Evolutionary conservation across 2,329 filamentous ascomycete species (phyloP), one percentile per base, ranked within the genome.

Genomic region (Zymoseptoria ardabiliae): DNA sequence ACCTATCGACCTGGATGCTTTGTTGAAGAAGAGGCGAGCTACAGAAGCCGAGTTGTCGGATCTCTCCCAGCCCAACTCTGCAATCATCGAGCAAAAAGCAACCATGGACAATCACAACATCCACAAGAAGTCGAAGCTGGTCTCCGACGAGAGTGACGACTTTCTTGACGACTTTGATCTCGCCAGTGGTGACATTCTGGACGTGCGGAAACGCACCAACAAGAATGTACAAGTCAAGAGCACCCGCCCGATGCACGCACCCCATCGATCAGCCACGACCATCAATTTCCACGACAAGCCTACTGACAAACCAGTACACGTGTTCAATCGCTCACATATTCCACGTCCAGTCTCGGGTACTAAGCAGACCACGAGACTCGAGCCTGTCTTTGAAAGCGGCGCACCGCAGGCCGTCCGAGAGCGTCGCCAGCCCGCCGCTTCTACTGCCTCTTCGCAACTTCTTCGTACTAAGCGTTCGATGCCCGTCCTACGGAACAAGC

Each of bases 221-320:
- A 91, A 90, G 63, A 97, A 99, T 72, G 84, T 99, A 65, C 92
- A 93, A 72, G 82, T 95, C 68, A 96, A 95, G 75, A 83, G 86
- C 64, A 78, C 84, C 21, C 73, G 73, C 52, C 81, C 85, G 56
- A 81, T 85, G 20, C 77, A 82, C 13, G 92, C 90, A 65, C 88
- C 91, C 53, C 82, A 83, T 62, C 78, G 82, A 57, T 85, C 90
- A 19, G 86, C 90, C 10, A 88, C 94, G 25, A 93, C 92, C 11
- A 80, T 97, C 62, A 97, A 91, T 6, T 97, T 97, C 71, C 95
- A 90, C 53, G 94, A 89, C 74, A 91, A 92, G 60, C 71, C 78
- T 10, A 76, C 72, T 20, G 71, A 75, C 51, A 74, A 72, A 61
- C 71, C 70, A 41, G 35, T 45, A 45, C 35, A 45, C 11, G 62